Evolutionary conservation across 441 rosid genomes (phyloP).

Genomic region (Erodium moschatum): DNA sequence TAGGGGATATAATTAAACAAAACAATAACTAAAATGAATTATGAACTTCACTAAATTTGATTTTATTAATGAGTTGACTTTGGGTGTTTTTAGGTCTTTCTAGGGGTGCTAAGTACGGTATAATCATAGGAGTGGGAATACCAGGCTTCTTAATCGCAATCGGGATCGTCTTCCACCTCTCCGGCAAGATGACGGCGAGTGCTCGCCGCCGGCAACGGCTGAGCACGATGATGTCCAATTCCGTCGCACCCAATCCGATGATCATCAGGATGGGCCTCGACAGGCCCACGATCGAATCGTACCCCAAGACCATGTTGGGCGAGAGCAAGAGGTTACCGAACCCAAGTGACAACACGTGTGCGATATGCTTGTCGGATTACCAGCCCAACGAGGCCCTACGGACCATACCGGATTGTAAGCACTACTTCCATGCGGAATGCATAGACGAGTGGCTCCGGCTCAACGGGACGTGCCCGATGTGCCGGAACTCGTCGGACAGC

Average conservation of each 20-base stretch:
- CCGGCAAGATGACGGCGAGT: too few species aligned
- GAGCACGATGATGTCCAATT: background rate
- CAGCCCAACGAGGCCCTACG: background rate
- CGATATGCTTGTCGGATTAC: background rate
- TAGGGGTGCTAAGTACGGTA: too few species aligned
- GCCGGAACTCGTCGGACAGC: background rate
- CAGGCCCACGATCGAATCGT: background rate
- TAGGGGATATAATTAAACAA: too few species aligned
- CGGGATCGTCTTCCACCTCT: too few species aligned
- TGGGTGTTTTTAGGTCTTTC: too few species aligned
- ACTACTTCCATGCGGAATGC: background rate
- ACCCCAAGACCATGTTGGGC: background rate
- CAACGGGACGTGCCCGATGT: background rate
- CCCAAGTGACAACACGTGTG: constrained; percentile 4
- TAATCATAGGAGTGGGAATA: too few species aligned
- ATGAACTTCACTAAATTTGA: too few species aligned
- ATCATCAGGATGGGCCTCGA: background rate
- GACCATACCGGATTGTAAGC: background rate
- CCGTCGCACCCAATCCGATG: background rate
- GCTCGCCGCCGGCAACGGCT: too few species aligned
- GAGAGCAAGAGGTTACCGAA: constrained; percentile 8
- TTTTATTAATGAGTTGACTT: too few species aligned
- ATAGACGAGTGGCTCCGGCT: background rate
- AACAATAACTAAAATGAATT: too few species aligned
- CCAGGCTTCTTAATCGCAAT: too few species aligned